phyloP scores from a whole-genome alignment of 2,329 filamentous ascomycete genomes.

The Phyllosticta capitalensis region DNA sequence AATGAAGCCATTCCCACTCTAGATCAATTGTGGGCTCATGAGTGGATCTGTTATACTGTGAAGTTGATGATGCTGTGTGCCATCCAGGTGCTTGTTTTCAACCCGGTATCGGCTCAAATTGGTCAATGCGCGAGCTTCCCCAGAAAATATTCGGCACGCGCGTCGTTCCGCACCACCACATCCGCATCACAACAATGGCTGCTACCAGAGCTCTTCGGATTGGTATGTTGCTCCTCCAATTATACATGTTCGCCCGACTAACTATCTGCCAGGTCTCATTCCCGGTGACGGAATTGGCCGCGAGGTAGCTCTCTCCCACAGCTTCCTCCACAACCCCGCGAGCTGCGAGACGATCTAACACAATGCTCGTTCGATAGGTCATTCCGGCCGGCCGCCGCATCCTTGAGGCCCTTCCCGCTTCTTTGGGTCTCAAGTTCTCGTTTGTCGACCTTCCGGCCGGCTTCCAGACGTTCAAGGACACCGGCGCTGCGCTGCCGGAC shows the following conservation, averaged over 20 bases:
- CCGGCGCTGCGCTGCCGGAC: constrained; percentile 79
- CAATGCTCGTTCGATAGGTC: constrained; percentile 30
- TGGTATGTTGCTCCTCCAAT: constrained; percentile 4
- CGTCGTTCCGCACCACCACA: background rate
- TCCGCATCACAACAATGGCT: constrained; percentile 11
- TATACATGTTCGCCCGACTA: background rate
- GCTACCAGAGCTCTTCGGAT: constrained; percentile 12
- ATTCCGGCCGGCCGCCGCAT: constrained; percentile 86
- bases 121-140: constrained; percentile 9
- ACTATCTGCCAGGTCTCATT: constrained; percentile 64
- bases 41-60: no score
- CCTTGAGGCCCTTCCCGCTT: constrained; percentile 85
- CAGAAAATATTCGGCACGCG: constrained; percentile 10
- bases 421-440: constrained; percentile 84
- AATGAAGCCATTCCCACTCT: no score
- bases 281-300: constrained; percentile 96
- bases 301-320: constrained; percentile 46
- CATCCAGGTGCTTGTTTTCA: background rate
- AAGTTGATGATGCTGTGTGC: background rate
- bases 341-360: background rate
- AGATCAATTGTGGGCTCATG: no score
- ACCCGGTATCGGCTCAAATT: background rate
- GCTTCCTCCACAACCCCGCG: background rate
- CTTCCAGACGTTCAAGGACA: constrained; percentile 86
- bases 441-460: constrained; percentile 90